Conservation (phyloP, 2,329 filamentous ascomycete species). For the Colletotrichum eremochloae region DNA sequence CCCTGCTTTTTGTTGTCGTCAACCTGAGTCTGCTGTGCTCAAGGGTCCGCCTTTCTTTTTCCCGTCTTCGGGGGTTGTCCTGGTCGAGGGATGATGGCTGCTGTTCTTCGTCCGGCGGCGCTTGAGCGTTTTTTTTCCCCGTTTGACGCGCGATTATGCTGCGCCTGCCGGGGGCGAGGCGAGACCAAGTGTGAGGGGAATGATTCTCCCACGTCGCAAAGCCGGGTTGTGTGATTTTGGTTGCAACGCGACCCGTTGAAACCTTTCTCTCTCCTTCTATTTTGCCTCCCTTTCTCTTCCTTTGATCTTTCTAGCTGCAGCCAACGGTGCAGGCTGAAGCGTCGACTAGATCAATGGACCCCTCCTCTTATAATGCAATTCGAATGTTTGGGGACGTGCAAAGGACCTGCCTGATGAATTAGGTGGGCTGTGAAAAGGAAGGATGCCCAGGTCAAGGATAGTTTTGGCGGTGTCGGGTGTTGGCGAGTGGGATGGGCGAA, state of each 20-base stretch:
- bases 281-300: not conserved
- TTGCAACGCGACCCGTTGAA: conserved; percentile 30
- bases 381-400: not conserved
- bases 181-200: conserved; percentile 38
- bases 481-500: conserved; percentile 37
- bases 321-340: not conserved
- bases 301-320: not conserved
- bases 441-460: conserved; percentile 23
- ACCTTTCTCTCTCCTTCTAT: not conserved
- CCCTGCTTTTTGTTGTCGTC: not conserved
- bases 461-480: conserved; percentile 38
- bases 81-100: conserved; percentile 41
- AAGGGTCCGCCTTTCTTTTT: conserved; percentile 13
- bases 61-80: conserved; percentile 32
- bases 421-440: conserved; percentile 18
- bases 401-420: conserved; percentile 35
- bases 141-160: conserved; percentile 62
- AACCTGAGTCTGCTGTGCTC: conserved; percentile 5
- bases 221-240: conserved; percentile 1
- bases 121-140: conserved; percentile 48
- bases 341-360: not conserved
- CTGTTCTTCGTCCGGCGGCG: conserved; percentile 48
- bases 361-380: not conserved
- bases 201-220: conserved; percentile 24
- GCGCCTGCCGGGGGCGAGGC: conserved; percentile 53